Evolutionary conservation across 192 early-diverging fungal genomes (phyloP).

Genomic region (Coemansia sp.): DNA sequence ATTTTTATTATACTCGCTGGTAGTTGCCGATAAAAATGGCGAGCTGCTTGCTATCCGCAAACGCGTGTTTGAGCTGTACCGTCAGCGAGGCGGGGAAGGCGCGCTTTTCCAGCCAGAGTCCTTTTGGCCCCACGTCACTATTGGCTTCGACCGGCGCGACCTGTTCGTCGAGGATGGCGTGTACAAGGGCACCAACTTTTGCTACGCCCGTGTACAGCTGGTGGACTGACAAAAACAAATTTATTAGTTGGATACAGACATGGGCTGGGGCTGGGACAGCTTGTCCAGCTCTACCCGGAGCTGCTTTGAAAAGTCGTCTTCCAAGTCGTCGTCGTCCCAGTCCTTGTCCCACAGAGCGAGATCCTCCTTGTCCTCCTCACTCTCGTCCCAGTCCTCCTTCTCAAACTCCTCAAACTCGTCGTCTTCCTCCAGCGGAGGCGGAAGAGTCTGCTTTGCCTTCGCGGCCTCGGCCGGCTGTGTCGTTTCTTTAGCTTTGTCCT

Average conservation of each 20-base stretch:
- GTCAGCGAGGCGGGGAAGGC: conserved; percentile 63
- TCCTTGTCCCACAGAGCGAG: conserved; percentile 75
- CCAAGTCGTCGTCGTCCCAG: conserved; percentile 90
- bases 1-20: conserved; percentile 41
- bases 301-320: conserved; percentile 92
- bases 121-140: conserved; percentile 68
- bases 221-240: conserved; percentile 1
- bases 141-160: conserved; percentile 64
- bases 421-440: conserved; percentile 80
- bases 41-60: conserved; percentile 55
- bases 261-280: conserved; percentile 33
- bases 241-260: conserved; percentile 34
- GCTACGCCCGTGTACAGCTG: conserved; percentile 55
- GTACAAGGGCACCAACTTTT: conserved; percentile 68
- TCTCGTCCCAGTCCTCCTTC: conserved; percentile 81
- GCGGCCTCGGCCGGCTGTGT: conserved; percentile 12
- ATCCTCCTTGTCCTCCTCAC: conserved; percentile 71
- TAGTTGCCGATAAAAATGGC: conserved; percentile 49
- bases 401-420: conserved; percentile 95
- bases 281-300: conserved; percentile 54
- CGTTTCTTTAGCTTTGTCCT: conserved; percentile 4
- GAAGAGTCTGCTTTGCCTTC: conserved; percentile 31
- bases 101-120: conserved; percentile 64
- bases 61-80: conserved; percentile 58
- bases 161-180: conserved; percentile 65